Evolutionary conservation across 345 rosid genomes (phyloP).

Genomic region (Pugionium dolabratum): DNA sequence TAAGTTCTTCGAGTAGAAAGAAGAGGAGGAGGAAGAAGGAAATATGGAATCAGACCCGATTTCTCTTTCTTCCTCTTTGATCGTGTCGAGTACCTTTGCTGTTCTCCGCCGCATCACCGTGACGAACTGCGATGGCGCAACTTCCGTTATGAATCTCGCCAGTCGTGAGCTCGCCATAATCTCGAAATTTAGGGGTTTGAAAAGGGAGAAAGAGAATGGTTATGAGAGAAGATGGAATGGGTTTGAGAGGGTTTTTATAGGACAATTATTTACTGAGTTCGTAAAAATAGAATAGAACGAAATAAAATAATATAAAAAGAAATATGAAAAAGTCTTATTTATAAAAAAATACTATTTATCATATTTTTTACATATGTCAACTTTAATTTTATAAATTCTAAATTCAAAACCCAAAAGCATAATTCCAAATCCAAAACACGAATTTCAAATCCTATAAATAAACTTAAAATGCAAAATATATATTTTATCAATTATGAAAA

Average conservation of each 20-base stretch:
- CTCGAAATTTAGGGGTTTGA: slow-evolving; percentile 1
- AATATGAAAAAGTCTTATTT: too few relatives aligned
- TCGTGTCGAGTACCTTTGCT: slow-evolving; percentile 69
- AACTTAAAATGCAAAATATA: too few relatives aligned
- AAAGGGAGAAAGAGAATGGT: slow-evolving; percentile 1
- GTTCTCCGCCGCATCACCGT: slow-evolving; percentile 69
- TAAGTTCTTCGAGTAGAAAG: slow-evolving; percentile 26
- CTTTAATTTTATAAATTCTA: too few relatives aligned
- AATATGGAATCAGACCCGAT: slow-evolving; percentile 33
- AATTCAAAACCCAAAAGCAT: too few relatives aligned
- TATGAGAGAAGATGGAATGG: slow-evolving; percentile 5
- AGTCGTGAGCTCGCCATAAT: slow-evolving; percentile 66
- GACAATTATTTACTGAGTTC: too few relatives aligned
- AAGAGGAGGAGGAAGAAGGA: slow-evolving; percentile 35
- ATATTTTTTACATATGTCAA: too few relatives aligned
- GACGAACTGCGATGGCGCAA: slow-evolving; percentile 79
- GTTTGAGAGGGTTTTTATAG: slow-evolving; percentile 11
- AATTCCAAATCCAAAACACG: too few relatives aligned
- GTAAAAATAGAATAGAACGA: too few relatives aligned
- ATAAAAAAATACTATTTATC: too few relatives aligned
- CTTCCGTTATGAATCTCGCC: slow-evolving; percentile 71
- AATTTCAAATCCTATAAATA: too few relatives aligned
- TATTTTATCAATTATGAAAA: too few relatives aligned
- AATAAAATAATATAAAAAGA: too few relatives aligned
- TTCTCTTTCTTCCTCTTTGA: slow-evolving; percentile 80